Evolutionary conservation across 2,329 filamentous ascomycete species (phyloP).

Genomic region (Cercospora sesami): DNA sequence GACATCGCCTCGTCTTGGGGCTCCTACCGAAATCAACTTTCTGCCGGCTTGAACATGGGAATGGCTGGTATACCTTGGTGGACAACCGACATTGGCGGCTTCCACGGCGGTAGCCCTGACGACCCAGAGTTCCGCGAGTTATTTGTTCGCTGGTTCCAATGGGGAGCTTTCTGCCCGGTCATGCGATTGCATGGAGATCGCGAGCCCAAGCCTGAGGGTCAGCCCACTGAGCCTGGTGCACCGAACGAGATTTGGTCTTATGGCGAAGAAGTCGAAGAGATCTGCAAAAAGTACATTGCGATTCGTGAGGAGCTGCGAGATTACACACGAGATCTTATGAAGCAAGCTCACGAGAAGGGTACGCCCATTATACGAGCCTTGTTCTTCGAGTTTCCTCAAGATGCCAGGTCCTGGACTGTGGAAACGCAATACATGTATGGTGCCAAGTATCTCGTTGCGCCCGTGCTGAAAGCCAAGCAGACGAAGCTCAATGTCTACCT

Average conservation of each 20-base stretch:
- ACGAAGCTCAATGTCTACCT: conserved; percentile 54
- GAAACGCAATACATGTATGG: conserved; percentile 67
- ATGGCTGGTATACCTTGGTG: conserved; percentile 65
- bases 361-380: conserved; percentile 62
- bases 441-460: conserved; percentile 58
- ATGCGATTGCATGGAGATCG: conserved; percentile 68
- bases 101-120: conserved; percentile 63
- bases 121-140: conserved; percentile 61
- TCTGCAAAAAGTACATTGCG: conserved; percentile 60
- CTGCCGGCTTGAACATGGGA: conserved; percentile 66
- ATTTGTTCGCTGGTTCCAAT: conserved; percentile 69
- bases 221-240: conserved; percentile 49
- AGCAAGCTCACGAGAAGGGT: conserved; percentile 59
- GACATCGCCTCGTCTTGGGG: conserved; percentile 66
- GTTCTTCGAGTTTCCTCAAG: conserved; percentile 64
- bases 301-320: conserved; percentile 59
- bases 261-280: conserved; percentile 59
- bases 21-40: conserved; percentile 60
- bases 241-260: conserved; percentile 68
- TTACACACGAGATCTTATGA: conserved; percentile 61
- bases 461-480: conserved; percentile 55
- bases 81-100: conserved; percentile 71
- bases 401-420: conserved; percentile 56
- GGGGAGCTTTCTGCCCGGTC: conserved; percentile 66
- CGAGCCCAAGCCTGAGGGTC: conserved; percentile 51